These are phyloP conservation scores for Citrus sp. DNA, from an alignment of 345 rosid genomes.

Conservation along the genomic window DNA sequence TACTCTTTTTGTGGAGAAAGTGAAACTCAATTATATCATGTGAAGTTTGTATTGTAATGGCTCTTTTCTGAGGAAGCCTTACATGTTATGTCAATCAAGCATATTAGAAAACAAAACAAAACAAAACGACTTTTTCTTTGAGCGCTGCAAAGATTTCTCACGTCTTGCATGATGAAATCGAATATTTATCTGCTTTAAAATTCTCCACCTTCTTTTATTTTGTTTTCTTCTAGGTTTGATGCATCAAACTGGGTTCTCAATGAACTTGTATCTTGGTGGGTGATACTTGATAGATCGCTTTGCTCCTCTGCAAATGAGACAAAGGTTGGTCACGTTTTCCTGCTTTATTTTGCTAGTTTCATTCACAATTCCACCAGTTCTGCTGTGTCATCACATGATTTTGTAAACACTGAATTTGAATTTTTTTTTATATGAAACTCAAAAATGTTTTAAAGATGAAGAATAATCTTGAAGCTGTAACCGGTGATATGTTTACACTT, in stretches of 20 bases:
- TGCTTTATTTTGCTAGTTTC: background rate
- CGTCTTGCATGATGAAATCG: conserved; percentile 15
- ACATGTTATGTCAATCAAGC: conserved; percentile 22
- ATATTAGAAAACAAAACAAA: background rate
- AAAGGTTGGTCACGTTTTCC: conserved; percentile 31
- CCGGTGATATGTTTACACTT: background rate
- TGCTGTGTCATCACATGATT: background rate
- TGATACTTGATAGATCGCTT: background rate
- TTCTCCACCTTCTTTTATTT: conserved; percentile 3
- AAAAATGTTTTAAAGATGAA: too few relatives aligned
- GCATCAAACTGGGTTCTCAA: conserved; percentile 3
- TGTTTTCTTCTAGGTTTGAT: conserved; percentile 9
- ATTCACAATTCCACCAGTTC: background rate
- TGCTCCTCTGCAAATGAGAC: conserved; percentile 7
- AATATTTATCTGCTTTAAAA: conserved; percentile 14
- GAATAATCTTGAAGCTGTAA: background rate
- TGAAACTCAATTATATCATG: conserved; percentile 36
- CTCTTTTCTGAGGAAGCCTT: conserved; percentile 25
- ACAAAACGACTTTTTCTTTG: conserved; percentile 15
- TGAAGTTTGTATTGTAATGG: conserved; percentile 28
- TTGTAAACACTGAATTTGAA: background rate
- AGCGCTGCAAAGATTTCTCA: conserved; percentile 12
- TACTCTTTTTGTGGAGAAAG: conserved; percentile 33
- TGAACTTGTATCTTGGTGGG: conserved; percentile 6
- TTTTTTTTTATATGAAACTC: too few relatives aligned